Evolutionary conservation across 345 rosid species (phyloP).

Genomic region (Turnera subulata): DNA sequence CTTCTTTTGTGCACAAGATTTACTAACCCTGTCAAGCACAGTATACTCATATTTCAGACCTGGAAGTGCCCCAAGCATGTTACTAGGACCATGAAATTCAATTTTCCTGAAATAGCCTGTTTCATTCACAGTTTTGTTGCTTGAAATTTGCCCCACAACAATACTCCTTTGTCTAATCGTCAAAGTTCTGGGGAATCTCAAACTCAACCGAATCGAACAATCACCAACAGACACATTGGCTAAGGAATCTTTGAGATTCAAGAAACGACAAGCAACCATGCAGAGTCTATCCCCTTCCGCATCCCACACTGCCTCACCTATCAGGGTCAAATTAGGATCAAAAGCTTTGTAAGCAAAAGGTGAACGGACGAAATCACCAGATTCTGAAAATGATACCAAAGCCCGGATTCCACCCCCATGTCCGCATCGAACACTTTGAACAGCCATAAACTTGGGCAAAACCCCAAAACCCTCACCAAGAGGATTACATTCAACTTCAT

Average conservation of each 20-base stretch:
- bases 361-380: slow-evolving; percentile 21
- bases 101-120: slow-evolving; percentile 42
- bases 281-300: slow-evolving; percentile 49
- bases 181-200: slow-evolving; percentile 53
- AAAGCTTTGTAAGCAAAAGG: slow-evolving; percentile 52
- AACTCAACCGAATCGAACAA: slow-evolving; percentile 62
- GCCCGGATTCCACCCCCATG: slow-evolving; percentile 1
- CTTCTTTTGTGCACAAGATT: slow-evolving; percentile 36
- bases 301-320: slow-evolving; percentile 86
- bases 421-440: slow-evolving; percentile 40
- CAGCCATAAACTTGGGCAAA: slow-evolving; percentile 38
- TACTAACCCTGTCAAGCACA: slow-evolving; percentile 33
- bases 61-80: slow-evolving; percentile 22
- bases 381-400: slow-evolving; percentile 10
- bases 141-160: slow-evolving; percentile 58
- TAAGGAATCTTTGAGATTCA: slow-evolving; percentile 43
- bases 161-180: slow-evolving; percentile 42
- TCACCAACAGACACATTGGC: slow-evolving; percentile 47
- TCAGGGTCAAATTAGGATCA: slow-evolving; percentile 28
- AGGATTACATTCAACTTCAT: slow-evolving; percentile 39
- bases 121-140: slow-evolving; percentile 41
- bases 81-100: slow-evolving; percentile 38
- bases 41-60: slow-evolving; percentile 59
- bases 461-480: slow-evolving; percentile 20
- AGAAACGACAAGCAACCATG: slow-evolving; percentile 60